Conservation (phyloP, 2,329 filamentous ascomycete species). For the Didymosphaeria variabile region DNA sequence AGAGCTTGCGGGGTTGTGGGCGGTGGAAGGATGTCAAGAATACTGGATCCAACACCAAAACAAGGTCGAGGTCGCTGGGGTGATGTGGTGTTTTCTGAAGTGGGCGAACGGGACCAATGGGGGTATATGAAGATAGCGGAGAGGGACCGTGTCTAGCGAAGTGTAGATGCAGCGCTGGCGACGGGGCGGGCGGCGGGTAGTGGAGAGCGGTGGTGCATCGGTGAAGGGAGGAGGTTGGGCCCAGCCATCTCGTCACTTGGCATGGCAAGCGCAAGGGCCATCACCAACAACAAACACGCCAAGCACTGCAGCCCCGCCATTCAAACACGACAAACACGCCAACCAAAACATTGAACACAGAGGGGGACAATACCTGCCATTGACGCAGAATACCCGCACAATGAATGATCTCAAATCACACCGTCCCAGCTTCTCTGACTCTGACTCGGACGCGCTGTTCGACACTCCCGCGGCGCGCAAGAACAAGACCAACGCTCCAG, state of each 20-base stretch:
- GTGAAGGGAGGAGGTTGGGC: slow-evolving; percentile 20
- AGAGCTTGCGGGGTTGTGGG: slow-evolving; percentile 6
- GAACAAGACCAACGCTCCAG: slow-evolving; percentile 48
- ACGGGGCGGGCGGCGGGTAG: slow-evolving; percentile 1
- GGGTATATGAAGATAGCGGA: slow-evolving; percentile 7
- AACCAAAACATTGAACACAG: slow-evolving; percentile 11
- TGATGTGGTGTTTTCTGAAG: background rate
- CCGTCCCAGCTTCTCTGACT: slow-evolving; percentile 62
- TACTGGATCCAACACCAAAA: slow-evolving; percentile 19
- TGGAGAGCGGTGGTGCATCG: slow-evolving; percentile 3
- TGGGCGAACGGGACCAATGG: background rate
- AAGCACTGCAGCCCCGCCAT: slow-evolving; percentile 16
- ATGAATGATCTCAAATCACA: slow-evolving; percentile 59
- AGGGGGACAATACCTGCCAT: background rate
- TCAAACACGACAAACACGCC: slow-evolving; percentile 40
- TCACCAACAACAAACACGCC: slow-evolving; percentile 20
- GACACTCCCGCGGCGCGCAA: slow-evolving; percentile 60
- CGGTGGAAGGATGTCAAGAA: slow-evolving; percentile 27
- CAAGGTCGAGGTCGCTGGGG: slow-evolving; percentile 15
- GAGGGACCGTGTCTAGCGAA: slow-evolving; percentile 12
- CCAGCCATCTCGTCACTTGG: slow-evolving; percentile 18
- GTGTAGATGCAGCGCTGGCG: background rate
- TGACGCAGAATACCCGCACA: slow-evolving; percentile 3
- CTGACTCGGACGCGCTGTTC: slow-evolving; percentile 66
- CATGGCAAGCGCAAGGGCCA: slow-evolving; percentile 16